Conservation (phyloP, 2,329 filamentous ascomycete species). For the Mollisia scopiformis region DNA sequence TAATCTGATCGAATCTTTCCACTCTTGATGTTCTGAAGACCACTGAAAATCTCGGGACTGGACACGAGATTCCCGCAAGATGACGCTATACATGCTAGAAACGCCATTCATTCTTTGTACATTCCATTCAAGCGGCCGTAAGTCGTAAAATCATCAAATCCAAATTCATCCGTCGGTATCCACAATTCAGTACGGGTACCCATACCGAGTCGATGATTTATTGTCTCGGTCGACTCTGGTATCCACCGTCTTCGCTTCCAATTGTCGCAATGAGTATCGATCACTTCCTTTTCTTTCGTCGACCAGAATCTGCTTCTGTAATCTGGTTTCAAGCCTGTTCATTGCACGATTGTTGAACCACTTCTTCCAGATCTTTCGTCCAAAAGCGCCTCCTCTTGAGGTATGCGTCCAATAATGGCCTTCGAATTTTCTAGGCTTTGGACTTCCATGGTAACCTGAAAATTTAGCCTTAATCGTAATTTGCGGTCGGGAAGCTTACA, state of each 20-base stretch:
- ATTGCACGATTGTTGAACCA: constrained; percentile 33
- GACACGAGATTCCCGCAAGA: background rate
- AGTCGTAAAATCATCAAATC: background rate
- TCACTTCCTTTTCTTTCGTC: constrained; percentile 13
- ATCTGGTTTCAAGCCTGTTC: constrained; percentile 26
- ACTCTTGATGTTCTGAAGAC: background rate
- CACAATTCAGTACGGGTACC: background rate
- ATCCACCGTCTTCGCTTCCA: constrained; percentile 20
- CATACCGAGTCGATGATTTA: background rate
- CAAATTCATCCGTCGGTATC: background rate
- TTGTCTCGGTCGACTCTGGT: constrained; percentile 18
- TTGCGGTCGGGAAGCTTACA: constrained; percentile 20
- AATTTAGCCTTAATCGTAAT: background rate
- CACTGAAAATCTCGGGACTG: background rate
- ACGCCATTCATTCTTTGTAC: background rate
- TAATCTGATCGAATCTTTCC: background rate
- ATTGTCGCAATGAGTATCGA: constrained; percentile 28
- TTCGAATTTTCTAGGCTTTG: constrained; percentile 9
- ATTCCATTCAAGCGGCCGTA: background rate
- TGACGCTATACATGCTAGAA: background rate
- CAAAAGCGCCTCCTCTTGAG: constrained; percentile 26
- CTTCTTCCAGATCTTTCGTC: constrained; percentile 31
- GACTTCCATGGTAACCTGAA: constrained; percentile 29
- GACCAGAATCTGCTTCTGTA: constrained; percentile 7
- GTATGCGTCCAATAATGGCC: constrained; percentile 29